Conservation (phyloP, 2,329 filamentous ascomycete genomes). For the Monascus ruber region DNA sequence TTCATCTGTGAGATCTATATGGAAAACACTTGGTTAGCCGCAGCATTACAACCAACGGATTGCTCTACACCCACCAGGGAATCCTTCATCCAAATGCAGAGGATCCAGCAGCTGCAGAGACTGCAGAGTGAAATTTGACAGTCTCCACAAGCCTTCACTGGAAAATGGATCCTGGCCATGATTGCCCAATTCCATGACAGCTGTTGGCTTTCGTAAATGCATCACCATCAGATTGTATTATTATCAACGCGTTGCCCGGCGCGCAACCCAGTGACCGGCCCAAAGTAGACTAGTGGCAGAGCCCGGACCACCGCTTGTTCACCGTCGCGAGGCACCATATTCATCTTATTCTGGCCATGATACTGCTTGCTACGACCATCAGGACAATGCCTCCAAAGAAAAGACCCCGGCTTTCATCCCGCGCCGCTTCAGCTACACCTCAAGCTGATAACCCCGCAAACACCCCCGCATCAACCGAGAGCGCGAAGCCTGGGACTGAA, state of each 20-base stretch:
- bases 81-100: slow-evolving; percentile 22
- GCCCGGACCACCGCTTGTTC: slow-evolving; percentile 21
- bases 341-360: too few species aligned
- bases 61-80: slow-evolving; percentile 19
- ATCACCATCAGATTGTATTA: too few species aligned
- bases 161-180: slow-evolving; percentile 21
- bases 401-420: slow-evolving; percentile 43
- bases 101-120: slow-evolving; percentile 25
- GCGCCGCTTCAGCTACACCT: slow-evolving; percentile 17
- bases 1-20: slow-evolving; percentile 13
- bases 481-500: slow-evolving; percentile 24
- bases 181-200: slow-evolving; percentile 16
- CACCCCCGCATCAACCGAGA: slow-evolving; percentile 18
- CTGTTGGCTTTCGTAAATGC: slow-evolving; percentile 4
- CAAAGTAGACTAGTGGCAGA: background rate
- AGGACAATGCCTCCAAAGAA: slow-evolving; percentile 43
- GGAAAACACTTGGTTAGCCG: background rate
- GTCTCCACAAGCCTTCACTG: slow-evolving; percentile 24
- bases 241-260: too few species aligned
- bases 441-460: slow-evolving; percentile 17
- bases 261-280: too few species aligned
- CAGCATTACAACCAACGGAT: background rate
- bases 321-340: too few species aligned
- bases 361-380: too few species aligned
- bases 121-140: slow-evolving; percentile 28